Conservation (phyloP, 2,329 filamentous ascomycete genomes). For the Alternaria longipes region DNA sequence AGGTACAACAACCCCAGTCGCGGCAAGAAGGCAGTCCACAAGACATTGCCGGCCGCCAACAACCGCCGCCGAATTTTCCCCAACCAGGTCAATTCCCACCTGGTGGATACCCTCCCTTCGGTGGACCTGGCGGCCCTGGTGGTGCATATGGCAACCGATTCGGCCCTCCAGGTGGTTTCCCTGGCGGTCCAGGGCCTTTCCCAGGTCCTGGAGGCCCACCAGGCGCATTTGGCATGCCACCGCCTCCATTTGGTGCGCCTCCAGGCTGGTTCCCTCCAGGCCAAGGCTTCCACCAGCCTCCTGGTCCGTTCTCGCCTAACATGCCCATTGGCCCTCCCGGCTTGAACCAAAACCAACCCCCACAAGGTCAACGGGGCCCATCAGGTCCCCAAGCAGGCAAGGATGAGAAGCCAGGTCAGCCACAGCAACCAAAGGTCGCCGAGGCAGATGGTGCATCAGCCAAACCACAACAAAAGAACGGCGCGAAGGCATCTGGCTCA, state of each 20-base stretch:
- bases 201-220: constrained; percentile 55
- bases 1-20: constrained; percentile 44
- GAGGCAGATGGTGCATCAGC: constrained; percentile 57
- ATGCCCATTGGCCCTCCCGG: constrained; percentile 67
- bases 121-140: constrained; percentile 51
- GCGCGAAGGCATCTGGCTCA: constrained; percentile 51
- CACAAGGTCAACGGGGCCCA: constrained; percentile 50
- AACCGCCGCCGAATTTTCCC: constrained; percentile 52
- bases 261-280: constrained; percentile 79
- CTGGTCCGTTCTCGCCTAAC: constrained; percentile 70
- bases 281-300: constrained; percentile 76
- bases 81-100: constrained; percentile 55
- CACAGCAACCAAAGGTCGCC: constrained; percentile 48
- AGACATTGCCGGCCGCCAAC: constrained; percentile 42
- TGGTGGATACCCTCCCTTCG: constrained; percentile 53
- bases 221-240: constrained; percentile 72
- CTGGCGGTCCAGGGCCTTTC: constrained; percentile 53
- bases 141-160: constrained; percentile 55
- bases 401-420: constrained; percentile 37
- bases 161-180: constrained; percentile 58
- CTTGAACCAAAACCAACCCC: constrained; percentile 53
- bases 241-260: constrained; percentile 75
- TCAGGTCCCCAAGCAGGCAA: constrained; percentile 40
- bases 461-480: constrained; percentile 64
- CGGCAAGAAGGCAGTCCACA: constrained; percentile 32